phyloP scores from a whole-genome alignment of 164 flowering plant genomes.

The Vitis rupestris region DNA sequence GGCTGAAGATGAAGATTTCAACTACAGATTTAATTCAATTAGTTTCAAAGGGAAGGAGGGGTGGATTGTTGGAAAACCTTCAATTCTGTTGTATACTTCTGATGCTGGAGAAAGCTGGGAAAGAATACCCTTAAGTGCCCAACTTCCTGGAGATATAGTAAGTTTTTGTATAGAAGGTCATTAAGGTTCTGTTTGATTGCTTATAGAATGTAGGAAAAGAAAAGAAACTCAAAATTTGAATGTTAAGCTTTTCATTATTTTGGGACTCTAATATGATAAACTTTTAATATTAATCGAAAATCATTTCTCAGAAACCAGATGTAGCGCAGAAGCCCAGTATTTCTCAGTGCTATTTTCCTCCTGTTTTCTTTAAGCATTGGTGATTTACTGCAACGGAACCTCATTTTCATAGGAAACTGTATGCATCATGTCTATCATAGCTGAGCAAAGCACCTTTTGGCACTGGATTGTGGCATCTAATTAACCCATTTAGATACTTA shows the following conservation, averaged over 20 bases:
- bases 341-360: not conserved
- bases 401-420: not conserved
- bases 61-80: constrained; percentile 97
- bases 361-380: not conserved
- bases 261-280: too few species aligned
- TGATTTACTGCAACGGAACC: not conserved
- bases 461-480: too few species aligned
- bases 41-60: constrained; percentile 94
- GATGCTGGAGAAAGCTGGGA: constrained; percentile 94
- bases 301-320: too few species aligned
- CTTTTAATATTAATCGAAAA: too few species aligned
- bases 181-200: too few species aligned
- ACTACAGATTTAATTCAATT: constrained; percentile 89
- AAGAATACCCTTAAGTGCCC: constrained; percentile 81
- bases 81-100: constrained; percentile 82
- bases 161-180: not conserved
- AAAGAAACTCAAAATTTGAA: too few species aligned
- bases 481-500: too few species aligned
- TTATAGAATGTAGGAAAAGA: too few species aligned
- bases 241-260: too few species aligned
- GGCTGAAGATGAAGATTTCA: constrained; percentile 98
- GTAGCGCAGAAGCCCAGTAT: too few species aligned
- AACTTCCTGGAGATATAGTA: constrained; percentile 98
- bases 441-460: too few species aligned
- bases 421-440: not conserved